Evolutionary conservation across 2,329 filamentous ascomycete species (phyloP), one percentile per base, ranked within the genome.

Genomic region (Aspergillus sojae): DNA sequence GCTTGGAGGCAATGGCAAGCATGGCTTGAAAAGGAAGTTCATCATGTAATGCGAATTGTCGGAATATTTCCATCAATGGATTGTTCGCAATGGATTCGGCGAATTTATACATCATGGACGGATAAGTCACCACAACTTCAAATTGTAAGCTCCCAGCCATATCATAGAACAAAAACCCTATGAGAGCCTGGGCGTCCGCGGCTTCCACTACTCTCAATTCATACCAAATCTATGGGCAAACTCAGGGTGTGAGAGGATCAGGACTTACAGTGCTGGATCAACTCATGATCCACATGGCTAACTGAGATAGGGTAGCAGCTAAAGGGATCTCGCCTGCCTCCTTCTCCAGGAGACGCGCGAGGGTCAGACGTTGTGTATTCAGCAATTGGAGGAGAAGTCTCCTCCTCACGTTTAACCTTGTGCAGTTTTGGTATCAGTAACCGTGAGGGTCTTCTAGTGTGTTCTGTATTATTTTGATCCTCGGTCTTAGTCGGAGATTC

Each of bases 91-190:
- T 60, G 2, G 67, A 65, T 43, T 70, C 67, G 57, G 67, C 69
- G 62, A 75, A 71, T 58, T 75, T 75, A 62, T 75, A 75, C 74
- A 75, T 75, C 73, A 75, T 75, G 32, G 73, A 69, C n/a, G 74
- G 74, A 60, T 75, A 75, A 16, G 69, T 74, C 30, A 72, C 69
- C 45, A 75, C 68, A 68, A 74, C 74, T 75, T 65, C 34, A 53
- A 57, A 53, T 28, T 41, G 68, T 74, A 61, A 74, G 72, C 62
- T 57, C 43, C 19, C 43, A 50, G 41, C 57, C 60, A 60, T 48
- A 52, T 23, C n/a, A 52, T 21, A 52, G 21, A 34, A 32, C 5
- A 11, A 28, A 56, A 34, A 9, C 16, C 16, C n/a, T 21, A 14
- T 5, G 36, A 19, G 11, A 26, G 23, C 23, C n/a, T 28, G 21